Evolutionary conservation across 2,329 filamentous ascomycete species (phyloP).

Genomic region (Alternaria hordeiaustralica): DNA sequence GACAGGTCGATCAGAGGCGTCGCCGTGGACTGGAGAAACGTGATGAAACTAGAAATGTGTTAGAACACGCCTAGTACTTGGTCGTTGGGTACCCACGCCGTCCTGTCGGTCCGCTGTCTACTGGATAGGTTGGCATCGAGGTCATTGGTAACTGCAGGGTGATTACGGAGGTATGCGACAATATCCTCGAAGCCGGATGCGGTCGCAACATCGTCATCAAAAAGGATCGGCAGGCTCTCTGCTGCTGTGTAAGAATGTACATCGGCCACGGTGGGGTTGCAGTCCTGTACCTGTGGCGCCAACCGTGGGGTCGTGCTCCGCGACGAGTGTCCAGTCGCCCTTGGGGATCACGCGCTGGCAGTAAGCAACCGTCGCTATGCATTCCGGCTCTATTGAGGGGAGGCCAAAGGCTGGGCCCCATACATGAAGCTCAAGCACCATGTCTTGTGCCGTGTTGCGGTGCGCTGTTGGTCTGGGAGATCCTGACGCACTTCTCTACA

Average conservation of each 20-base stretch:
- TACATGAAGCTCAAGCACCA: slow-evolving; percentile 78
- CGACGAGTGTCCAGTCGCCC: slow-evolving; percentile 52
- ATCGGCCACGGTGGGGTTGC: neutral
- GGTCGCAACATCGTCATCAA: slow-evolving; percentile 60
- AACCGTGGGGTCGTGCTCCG: slow-evolving; percentile 67
- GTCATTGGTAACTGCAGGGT: slow-evolving; percentile 32
- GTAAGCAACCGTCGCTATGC: slow-evolving; percentile 81
- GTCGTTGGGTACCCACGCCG: slow-evolving; percentile 31
- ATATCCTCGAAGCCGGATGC: slow-evolving; percentile 68
- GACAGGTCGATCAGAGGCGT: slow-evolving; percentile 82
- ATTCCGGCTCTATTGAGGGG: slow-evolving; percentile 90
- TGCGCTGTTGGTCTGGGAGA: neutral
- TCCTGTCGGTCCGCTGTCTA: slow-evolving; percentile 52
- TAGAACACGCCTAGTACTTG: neutral
- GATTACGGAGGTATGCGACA: slow-evolving; percentile 60
- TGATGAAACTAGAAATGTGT: slow-evolving; percentile 51
- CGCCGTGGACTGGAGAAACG: slow-evolving; percentile 78
- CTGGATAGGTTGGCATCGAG: slow-evolving; percentile 39
- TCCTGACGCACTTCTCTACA: neutral
- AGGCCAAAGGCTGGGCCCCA: slow-evolving; percentile 90
- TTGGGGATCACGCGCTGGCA: slow-evolving; percentile 67
- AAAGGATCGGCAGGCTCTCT: slow-evolving; percentile 65
- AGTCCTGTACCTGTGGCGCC: slow-evolving; percentile 63
- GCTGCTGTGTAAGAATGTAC: slow-evolving; percentile 4
- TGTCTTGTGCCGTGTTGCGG: slow-evolving; percentile 2